Percentiles rank a stretch among this genome's conserved stretches.
Conservation (phyloP, 1,284 basidiomycete genomes). For the Heterobasidion occidentale region DNA sequence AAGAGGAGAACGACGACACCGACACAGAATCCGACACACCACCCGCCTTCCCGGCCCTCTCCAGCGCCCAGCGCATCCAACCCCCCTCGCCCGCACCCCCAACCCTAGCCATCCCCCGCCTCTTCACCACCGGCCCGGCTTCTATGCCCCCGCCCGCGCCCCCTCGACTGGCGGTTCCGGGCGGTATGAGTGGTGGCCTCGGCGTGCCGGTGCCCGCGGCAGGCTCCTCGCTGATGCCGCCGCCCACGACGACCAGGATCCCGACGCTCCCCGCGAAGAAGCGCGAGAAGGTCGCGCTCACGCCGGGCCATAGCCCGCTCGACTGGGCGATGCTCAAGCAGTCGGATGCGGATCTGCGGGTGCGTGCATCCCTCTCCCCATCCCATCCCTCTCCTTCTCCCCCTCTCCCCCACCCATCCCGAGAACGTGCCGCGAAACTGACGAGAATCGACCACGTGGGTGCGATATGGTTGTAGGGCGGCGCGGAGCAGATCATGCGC, state of each 20-base stretch:
- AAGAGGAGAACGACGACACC: background rate
- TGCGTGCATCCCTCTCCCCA: constrained; percentile 25
- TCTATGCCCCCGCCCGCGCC: constrained; percentile 75
- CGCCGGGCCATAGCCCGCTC: constrained; percentile 86
- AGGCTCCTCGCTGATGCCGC: constrained; percentile 28
- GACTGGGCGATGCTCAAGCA: constrained; percentile 91
- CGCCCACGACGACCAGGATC: constrained; percentile 48
- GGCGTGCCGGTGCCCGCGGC: constrained; percentile 21
- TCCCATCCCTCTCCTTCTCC: background rate
- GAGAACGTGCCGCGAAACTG: constrained; percentile 21
- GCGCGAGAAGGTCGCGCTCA: constrained; percentile 78
- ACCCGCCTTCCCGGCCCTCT: constrained; percentile 77
- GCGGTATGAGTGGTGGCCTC: constrained; percentile 31
- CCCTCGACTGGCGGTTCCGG: constrained; percentile 32
- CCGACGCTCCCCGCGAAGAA: constrained; percentile 43
- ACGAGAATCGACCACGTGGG: background rate
- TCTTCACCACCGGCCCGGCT: constrained; percentile 41
- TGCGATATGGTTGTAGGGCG: constrained; percentile 16
- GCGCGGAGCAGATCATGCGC: constrained; percentile 58
- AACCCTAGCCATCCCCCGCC: constrained; percentile 23
- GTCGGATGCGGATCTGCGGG: constrained; percentile 73
- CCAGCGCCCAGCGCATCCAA: constrained; percentile 71
- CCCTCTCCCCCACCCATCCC: background rate
- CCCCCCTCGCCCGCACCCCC: constrained; percentile 13
- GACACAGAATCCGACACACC: constrained; percentile 57